These are phyloP conservation scores for Pseudocercospora fuligena DNA, from an alignment of 2,329 filamentous ascomycete species.

Conservation along the genomic window DNA sequence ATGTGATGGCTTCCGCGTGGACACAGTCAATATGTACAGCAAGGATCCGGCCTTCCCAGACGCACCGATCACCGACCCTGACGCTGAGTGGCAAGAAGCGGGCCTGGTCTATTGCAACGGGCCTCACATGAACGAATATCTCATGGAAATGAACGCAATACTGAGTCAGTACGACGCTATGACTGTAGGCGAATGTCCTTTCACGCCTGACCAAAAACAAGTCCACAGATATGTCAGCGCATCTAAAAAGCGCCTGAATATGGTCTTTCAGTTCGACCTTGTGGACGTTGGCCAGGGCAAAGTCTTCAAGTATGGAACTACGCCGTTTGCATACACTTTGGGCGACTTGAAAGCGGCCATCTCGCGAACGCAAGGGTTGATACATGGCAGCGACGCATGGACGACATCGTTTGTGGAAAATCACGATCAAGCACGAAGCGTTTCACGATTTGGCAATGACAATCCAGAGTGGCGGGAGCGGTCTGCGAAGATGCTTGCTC, in stretches of 20 bases:
- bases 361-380: conserved; percentile 63
- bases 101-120: conserved; percentile 32
- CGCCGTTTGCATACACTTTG: conserved; percentile 54
- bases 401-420: conserved; percentile 68
- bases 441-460: conserved; percentile 66
- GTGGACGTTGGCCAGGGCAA: conserved; percentile 54
- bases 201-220: conserved; percentile 45
- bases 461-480: conserved; percentile 52
- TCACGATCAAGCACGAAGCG: conserved; percentile 66
- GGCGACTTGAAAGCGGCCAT: conserved; percentile 56
- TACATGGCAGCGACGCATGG: conserved; percentile 65
- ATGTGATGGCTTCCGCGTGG: conserved; percentile 53
- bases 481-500: conserved; percentile 60
- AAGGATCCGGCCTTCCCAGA: conserved; percentile 50
- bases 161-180: conserved; percentile 56
- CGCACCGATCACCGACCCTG: conserved; percentile 47
- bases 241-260: conserved; percentile 63
- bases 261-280: conserved; percentile 73
- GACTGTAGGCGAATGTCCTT: conserved; percentile 55
- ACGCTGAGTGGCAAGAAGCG: conserved; percentile 19
- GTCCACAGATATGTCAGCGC: conserved; percentile 53
- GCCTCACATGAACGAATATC: conserved; percentile 53
- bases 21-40: conserved; percentile 54
- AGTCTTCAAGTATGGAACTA: conserved; percentile 56
- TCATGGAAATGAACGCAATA: conserved; percentile 47